A percentile compares a stretch with the other conserved stretches of the same genome.
phyloP scores from a whole-genome alignment of 2,329 filamentous ascomycete genomes.

The Fusarium equiseti region DNA sequence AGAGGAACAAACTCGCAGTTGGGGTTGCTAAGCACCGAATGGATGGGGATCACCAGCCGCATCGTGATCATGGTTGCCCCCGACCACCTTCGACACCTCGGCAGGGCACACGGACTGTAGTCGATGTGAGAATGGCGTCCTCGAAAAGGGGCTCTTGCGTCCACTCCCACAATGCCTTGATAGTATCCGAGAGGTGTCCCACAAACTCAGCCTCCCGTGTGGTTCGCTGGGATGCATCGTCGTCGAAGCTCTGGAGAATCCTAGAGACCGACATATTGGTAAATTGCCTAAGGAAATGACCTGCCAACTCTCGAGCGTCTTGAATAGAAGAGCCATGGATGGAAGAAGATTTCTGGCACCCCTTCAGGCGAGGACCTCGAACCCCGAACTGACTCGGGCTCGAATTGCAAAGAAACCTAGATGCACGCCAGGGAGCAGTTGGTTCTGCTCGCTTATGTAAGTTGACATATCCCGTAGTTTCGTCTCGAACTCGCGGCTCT shows the following conservation, averaged over 20 bases:
- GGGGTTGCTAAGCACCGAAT: slow-evolving; percentile 64
- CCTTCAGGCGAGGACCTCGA: slow-evolving; percentile 72
- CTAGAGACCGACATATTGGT: slow-evolving; percentile 56
- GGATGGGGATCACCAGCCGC: slow-evolving; percentile 72
- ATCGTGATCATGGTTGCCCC: slow-evolving; percentile 62
- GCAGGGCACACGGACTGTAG: slow-evolving; percentile 58
- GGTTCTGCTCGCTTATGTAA: slow-evolving; percentile 62
- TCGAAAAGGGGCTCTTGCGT: slow-evolving; percentile 60
- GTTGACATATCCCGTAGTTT: slow-evolving; percentile 74
- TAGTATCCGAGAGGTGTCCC: slow-evolving; percentile 57
- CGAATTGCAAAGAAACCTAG: slow-evolving; percentile 69
- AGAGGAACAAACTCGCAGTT: slow-evolving; percentile 71
- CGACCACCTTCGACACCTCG: slow-evolving; percentile 25
- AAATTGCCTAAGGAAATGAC: slow-evolving; percentile 65
- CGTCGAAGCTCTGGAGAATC: slow-evolving; percentile 50
- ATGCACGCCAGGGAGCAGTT: slow-evolving; percentile 66
- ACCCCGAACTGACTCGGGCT: slow-evolving; percentile 65
- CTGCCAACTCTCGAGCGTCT: slow-evolving; percentile 67
- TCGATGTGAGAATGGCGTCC: slow-evolving; percentile 59
- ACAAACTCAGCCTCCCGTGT: slow-evolving; percentile 60
- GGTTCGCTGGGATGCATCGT: slow-evolving; percentile 47
- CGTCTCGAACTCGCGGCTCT: slow-evolving; percentile 68
- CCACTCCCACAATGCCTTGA: slow-evolving; percentile 56
- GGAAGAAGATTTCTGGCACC: slow-evolving; percentile 71
- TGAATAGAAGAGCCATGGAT: slow-evolving; percentile 65